Percentiles rank a stretch among this genome's conserved stretches.
Evolutionary conservation across 768 basidiomycete species (phyloP).

Genomic region (Dioszegia hungarica): DNA sequence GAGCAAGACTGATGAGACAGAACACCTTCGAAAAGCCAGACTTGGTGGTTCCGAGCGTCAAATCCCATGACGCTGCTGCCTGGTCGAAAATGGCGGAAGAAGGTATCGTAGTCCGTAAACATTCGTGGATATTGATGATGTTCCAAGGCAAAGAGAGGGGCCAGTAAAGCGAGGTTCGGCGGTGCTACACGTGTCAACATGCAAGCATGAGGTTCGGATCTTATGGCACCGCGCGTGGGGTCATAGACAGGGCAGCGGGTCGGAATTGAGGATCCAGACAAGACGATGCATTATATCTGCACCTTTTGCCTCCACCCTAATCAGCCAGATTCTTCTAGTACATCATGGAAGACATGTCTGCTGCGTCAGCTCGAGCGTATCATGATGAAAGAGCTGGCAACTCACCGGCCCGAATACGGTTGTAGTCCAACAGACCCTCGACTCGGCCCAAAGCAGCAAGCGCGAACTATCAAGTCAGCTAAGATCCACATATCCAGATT

Average conservation of each 20-base stretch:
- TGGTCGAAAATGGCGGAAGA: not conserved
- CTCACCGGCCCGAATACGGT: slow-evolving; percentile 56
- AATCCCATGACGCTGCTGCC: not conserved
- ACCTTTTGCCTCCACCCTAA: not conserved
- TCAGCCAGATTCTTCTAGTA: slow-evolving; percentile 35
- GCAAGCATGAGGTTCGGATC: too few relatives aligned
- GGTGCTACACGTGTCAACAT: too few relatives aligned
- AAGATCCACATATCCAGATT: not conserved
- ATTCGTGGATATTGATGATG: slow-evolving; percentile 45
- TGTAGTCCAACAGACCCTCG: slow-evolving; percentile 92
- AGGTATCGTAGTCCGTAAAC: slow-evolving; percentile 26
- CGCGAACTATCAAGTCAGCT: slow-evolving; percentile 36
- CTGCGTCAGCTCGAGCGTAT: not conserved
- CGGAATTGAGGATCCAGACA: too few relatives aligned
- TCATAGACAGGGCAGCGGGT: too few relatives aligned
- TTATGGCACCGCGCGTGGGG: too few relatives aligned
- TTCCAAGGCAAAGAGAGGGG: slow-evolving; percentile 28
- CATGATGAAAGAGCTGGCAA: not conserved
- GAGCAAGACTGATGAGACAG: slow-evolving; percentile 14
- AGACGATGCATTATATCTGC: not conserved
- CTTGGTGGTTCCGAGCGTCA: slow-evolving; percentile 21
- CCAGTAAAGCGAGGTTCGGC: too few relatives aligned
- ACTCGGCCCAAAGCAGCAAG: slow-evolving; percentile 82
- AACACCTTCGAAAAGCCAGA: slow-evolving; percentile 44
- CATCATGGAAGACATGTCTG: slow-evolving; percentile 51